A percentile compares a stretch with the other conserved stretches of the same genome.
Conservation (phyloP, 768 basidiomycete genomes). For the Galerina sulciceps region DNA sequence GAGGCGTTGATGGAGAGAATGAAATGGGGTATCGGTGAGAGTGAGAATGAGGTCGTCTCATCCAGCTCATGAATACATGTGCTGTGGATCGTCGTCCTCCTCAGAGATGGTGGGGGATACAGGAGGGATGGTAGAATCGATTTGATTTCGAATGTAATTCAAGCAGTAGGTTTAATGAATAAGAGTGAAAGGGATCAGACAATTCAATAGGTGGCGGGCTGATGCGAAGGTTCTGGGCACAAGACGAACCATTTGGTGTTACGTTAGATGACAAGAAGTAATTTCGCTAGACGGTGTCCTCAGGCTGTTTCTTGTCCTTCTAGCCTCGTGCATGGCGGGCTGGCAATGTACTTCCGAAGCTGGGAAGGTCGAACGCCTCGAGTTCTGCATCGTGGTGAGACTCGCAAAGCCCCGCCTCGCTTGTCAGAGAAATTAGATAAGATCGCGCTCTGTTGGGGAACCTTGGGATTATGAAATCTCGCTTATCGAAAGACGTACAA, state of each 20-base stretch:
- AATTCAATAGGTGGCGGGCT: conserved; percentile 13
- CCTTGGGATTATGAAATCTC: conserved; percentile 7
- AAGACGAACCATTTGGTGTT: conserved; percentile 8
- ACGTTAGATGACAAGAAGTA: conserved; percentile 13
- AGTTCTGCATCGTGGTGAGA: conserved; percentile 8
- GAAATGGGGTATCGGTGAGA: conserved; percentile 29
- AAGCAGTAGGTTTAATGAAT: neutral
- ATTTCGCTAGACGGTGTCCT: conserved; percentile 6
- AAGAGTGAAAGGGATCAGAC: neutral
- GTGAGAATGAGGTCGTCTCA: conserved; percentile 18
- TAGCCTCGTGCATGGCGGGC: neutral
- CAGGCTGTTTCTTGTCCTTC: conserved; percentile 1
- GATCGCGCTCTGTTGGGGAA: conserved; percentile 8
- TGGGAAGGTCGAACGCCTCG: conserved; percentile 7
- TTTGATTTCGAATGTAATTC: too few species aligned
- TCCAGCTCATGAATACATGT: conserved; percentile 8
- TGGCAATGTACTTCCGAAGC: conserved; percentile 4
- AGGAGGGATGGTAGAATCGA: too few species aligned
- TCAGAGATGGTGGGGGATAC: too few species aligned
- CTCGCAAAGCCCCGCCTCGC: conserved; percentile 4
- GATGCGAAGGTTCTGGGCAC: conserved; percentile 9
- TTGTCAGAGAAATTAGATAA: neutral
- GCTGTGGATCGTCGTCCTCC: conserved; percentile 3
- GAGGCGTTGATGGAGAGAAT: conserved; percentile 15
- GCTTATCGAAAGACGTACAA: conserved; percentile 19